Percentiles rank a stretch among this genome's conserved stretches.
These are phyloP conservation scores for Blastobotrys ciferrii DNA, from an alignment of 1,139 yeast species.

Conservation along the genomic window DNA sequence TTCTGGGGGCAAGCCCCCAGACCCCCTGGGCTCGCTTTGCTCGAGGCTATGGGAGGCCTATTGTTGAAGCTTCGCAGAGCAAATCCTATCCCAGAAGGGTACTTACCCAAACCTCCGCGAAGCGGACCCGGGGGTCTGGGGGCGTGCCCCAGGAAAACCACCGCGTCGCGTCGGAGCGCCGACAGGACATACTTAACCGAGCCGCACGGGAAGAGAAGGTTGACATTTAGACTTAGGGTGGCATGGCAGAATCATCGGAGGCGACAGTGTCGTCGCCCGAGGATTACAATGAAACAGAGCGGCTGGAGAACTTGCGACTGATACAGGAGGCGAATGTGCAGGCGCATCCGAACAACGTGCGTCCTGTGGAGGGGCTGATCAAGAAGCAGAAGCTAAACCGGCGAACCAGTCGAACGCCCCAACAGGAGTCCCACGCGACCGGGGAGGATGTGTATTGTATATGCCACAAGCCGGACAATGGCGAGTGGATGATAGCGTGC, in stretches of 20 bases:
- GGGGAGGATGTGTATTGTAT: conserved; percentile 62
- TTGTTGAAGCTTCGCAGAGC: no score
- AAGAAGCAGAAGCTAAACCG: conserved; percentile 3
- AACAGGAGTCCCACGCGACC: neutral
- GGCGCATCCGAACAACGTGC: conserved; percentile 9
- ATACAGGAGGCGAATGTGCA: conserved; percentile 10
- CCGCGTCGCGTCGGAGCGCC: no score
- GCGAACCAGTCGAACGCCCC: conserved; percentile 2
- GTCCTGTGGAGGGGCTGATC: conserved; percentile 1
- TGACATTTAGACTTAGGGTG: neutral
- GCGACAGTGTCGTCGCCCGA: conserved; percentile 12
- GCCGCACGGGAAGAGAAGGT: neutral
- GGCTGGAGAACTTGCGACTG: conserved; percentile 7
- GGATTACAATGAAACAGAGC: conserved; percentile 8
- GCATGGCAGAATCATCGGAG: conserved; percentile 3
- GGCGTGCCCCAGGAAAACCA: no score
- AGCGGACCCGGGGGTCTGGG: no score
- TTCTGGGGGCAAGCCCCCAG: no score
- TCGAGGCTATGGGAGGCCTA: no score
- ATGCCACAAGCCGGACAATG: conserved; percentile 77
- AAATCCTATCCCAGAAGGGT: no score
- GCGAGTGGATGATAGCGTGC: conserved; percentile 82
- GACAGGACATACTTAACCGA: no score
- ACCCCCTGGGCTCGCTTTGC: no score
- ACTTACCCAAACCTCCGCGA: no score